Evolutionary conservation across 139 green algal species (phyloP).

Genomic region (Closterium sp.): DNA sequence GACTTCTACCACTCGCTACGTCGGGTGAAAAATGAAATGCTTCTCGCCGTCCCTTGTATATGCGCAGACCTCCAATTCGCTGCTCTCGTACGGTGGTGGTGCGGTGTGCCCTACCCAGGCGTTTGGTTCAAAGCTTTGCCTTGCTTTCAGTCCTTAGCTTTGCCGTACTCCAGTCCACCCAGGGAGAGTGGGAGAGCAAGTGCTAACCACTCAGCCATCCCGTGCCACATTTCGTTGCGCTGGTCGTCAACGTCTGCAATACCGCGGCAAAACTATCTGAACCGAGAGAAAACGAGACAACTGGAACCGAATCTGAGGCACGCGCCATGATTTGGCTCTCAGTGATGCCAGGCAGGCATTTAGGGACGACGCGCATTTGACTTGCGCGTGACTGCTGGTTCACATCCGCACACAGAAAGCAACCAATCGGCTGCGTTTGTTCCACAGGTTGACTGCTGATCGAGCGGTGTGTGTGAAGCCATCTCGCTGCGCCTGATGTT

Average conservation of each 20-base stretch:
- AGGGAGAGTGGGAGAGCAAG: background rate
- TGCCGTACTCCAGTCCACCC: background rate
- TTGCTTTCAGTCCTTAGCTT: too few species aligned
- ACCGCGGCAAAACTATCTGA: background rate
- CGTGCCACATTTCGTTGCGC: background rate
- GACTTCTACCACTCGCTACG: too few species aligned
- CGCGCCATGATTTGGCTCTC: background rate
- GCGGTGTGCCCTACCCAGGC: too few species aligned
- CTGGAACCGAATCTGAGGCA: background rate
- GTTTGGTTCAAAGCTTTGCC: too few species aligned
- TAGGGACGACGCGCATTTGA: background rate
- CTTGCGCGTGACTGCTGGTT: background rate
- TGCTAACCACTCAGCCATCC: background rate
- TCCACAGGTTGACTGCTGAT: background rate
- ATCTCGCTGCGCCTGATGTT: too few species aligned
- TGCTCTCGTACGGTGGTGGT: too few species aligned
- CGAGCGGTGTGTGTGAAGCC: background rate
- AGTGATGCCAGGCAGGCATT: background rate
- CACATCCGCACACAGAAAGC: background rate
- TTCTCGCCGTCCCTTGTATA: too few species aligned
- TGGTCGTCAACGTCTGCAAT: background rate
- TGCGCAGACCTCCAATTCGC: too few species aligned
- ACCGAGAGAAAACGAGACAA: background rate
- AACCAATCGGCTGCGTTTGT: background rate
- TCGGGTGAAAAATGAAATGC: too few species aligned